Conservation (phyloP, 192 early-diverging fungal species). For the Diversispora epigaea region DNA sequence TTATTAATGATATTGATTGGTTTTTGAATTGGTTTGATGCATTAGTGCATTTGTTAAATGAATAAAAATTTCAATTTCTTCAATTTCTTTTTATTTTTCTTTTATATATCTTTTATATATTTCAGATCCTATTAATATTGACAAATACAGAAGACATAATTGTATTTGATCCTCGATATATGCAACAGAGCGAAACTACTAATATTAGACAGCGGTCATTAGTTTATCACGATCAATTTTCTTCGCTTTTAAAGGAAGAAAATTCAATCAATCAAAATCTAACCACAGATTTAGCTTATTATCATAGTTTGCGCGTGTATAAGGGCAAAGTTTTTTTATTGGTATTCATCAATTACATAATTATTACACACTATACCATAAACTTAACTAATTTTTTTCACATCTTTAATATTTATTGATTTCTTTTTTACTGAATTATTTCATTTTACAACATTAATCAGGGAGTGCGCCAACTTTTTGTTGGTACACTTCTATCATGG, state of each 20-base stretch:
- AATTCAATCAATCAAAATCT: constrained; percentile 13
- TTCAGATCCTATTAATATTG: constrained; percentile 55
- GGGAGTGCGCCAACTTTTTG: constrained; percentile 55
- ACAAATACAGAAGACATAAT: constrained; percentile 59
- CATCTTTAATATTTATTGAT: background rate
- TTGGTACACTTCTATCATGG: constrained; percentile 59
- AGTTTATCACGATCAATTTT: constrained; percentile 59
- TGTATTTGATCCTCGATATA: constrained; percentile 56
- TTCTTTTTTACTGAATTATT: background rate
- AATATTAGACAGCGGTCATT: constrained; percentile 50
- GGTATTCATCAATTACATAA: constrained; percentile 34
- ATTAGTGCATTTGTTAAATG: background rate
- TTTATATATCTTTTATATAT: background rate
- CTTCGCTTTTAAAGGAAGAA: constrained; percentile 42
- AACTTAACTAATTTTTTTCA: background rate
- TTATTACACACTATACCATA: too few species aligned
- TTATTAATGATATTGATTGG: background rate
- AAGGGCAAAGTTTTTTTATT: constrained; percentile 60
- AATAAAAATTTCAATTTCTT: background rate
- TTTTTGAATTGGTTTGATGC: background rate
- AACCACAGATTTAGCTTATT: constrained; percentile 50
- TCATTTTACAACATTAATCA: constrained; percentile 24
- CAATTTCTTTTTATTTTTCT: background rate
- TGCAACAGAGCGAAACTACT: constrained; percentile 51
- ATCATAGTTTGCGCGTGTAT: constrained; percentile 52